Conservation (phyloP, 225 moss, liverwort and hornwort species). For the Asterella californica region DNA sequence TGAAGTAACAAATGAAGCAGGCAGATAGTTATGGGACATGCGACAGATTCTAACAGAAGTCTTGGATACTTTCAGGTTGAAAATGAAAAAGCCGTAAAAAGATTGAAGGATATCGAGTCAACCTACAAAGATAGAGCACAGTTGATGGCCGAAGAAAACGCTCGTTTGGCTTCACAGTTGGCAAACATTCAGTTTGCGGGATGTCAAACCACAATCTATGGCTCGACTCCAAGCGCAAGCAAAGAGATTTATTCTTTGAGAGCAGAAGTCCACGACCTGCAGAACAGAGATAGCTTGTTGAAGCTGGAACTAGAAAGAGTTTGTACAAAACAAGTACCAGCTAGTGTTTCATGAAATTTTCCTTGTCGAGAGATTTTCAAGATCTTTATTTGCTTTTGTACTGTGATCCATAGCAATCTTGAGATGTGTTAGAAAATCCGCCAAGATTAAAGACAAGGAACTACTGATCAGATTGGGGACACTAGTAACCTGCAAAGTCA, state of each 20-base stretch:
- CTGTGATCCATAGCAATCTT: neutral
- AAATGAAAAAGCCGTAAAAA: slow-evolving; percentile 67
- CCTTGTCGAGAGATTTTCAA: neutral
- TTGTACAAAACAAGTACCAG: neutral
- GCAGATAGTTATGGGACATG: neutral
- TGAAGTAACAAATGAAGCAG: neutral
- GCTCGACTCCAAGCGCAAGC: slow-evolving; percentile 32
- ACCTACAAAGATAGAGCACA: slow-evolving; percentile 53
- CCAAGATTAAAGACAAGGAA: neutral
- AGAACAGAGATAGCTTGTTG: slow-evolving; percentile 46
- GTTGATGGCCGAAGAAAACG: slow-evolving; percentile 58
- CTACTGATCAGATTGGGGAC: neutral
- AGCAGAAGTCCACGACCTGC: slow-evolving; percentile 39
- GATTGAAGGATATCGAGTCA: slow-evolving; percentile 61
- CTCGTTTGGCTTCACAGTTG: slow-evolving; percentile 53
- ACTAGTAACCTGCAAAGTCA: neutral
- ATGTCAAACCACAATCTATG: slow-evolving; percentile 22
- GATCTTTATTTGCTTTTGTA: neutral
- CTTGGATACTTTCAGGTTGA: slow-evolving; percentile 44
- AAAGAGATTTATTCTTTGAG: slow-evolving; percentile 40
- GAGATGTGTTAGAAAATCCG: neutral
- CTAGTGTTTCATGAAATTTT: neutral
- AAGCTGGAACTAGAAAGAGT: slow-evolving; percentile 50
- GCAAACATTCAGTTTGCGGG: slow-evolving; percentile 39
- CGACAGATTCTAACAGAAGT: neutral